Evolutionary conservation across 805 yeast species (phyloP), one percentile per base, ranked within the genome.

Genomic region (Priceomyces melissophilus): DNA sequence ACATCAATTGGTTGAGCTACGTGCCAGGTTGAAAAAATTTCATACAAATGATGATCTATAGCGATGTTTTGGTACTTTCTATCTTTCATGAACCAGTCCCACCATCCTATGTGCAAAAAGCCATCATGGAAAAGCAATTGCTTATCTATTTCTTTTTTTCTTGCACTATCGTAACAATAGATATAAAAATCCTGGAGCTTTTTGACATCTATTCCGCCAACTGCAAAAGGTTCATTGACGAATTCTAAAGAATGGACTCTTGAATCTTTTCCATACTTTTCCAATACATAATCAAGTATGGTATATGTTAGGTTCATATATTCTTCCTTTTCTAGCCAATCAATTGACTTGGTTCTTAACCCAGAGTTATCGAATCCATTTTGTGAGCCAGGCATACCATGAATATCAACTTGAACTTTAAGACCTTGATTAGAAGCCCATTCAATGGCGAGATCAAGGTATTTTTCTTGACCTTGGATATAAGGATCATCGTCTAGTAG

Each of bases 351-450:
- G 11, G 50, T 78, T 49, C 87, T 67, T 30, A 71, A 60, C 1
- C 95, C 39, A 7, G 88, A 81, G 53, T 86, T 87, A 55, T 87
- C 93, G 67, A 86, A 86, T 14, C 95, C 95, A 58, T 87, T 87
- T 55, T 87, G 95, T 1, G 91, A 83, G 1, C 93, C 95, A 6
- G 95, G 95, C 14, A 76, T 81, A 10, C 93, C 89, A 54, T 87
- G 96, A 40, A 87, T 60, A 54, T 87, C 95, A 38, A 87, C 61
- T 82, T 86, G 81, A 3, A 82, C 84, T 42, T 84, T 75, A 43
- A 87, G 63, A 8, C 71, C 81, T 51, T 81, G 60, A 29, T 68
- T 65, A 11, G 74, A 57, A 13, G 86, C 81, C 95, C 95, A 87
- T 30, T 66, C 75, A 32, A 87, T 63, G 1, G 88, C 86, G 41